Percentiles rank a stretch among this genome's conserved stretches.
These are phyloP conservation scores for Backusella tuberculispora DNA, from an alignment of 192 early-diverging fungal species.

Conservation along the genomic window DNA sequence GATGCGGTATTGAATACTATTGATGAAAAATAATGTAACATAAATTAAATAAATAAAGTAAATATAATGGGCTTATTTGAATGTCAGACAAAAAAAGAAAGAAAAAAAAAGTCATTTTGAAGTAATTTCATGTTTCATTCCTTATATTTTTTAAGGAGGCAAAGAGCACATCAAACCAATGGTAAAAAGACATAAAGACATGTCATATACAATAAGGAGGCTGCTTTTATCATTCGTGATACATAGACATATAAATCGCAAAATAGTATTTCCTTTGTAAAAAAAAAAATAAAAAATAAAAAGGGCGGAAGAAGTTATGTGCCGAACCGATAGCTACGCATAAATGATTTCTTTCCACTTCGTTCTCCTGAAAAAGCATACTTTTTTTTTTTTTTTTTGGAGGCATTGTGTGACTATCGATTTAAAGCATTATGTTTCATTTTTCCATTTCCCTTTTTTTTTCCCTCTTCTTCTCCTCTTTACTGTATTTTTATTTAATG, in stretches of 20 bases:
- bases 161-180: too few species aligned
- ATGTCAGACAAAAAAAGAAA: too few species aligned
- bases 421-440: background rate
- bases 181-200: too few species aligned
- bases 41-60: background rate
- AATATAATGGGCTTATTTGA: background rate
- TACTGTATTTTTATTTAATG: background rate
- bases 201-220: too few species aligned
- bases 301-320: too few species aligned
- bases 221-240: too few species aligned
- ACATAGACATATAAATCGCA: too few species aligned
- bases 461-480: conserved; percentile 1
- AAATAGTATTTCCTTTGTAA: too few species aligned
- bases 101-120: too few species aligned
- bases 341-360: background rate
- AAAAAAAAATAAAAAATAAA: too few species aligned
- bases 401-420: background rate
- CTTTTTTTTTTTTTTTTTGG: background rate
- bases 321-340: conserved; percentile 4
- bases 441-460: background rate
- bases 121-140: too few species aligned
- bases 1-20: conserved; percentile 14
- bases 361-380: background rate
- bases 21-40: background rate
- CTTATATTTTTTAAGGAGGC: too few species aligned